Evolutionary conservation across 148 eudicot genomes (phyloP).

Genomic region (Rheum nobile): DNA sequence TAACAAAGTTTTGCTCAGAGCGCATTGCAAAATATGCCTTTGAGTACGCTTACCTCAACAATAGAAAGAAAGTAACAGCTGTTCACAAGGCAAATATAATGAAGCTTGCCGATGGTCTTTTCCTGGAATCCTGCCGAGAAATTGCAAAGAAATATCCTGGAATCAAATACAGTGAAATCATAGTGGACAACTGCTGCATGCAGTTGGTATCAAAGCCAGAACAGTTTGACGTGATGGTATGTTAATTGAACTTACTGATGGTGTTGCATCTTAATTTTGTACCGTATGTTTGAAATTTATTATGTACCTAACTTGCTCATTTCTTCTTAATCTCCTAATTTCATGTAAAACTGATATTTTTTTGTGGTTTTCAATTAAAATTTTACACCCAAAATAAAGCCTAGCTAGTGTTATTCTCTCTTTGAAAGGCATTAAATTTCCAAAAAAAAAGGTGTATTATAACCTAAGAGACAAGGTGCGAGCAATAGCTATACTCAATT

Average conservation of each 20-base stretch:
- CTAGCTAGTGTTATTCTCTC: neutral
- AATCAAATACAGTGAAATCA: constrained; percentile 31
- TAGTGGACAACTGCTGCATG: constrained; percentile 42
- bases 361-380: neutral
- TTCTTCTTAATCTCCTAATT: neutral
- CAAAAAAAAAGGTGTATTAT: neutral
- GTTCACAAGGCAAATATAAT: constrained; percentile 39
- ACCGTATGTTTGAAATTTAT: neutral
- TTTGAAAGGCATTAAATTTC: neutral
- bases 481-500: neutral
- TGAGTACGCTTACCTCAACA: constrained; percentile 32
- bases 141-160: constrained; percentile 30
- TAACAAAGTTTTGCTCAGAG: constrained; percentile 37
- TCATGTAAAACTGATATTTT: neutral
- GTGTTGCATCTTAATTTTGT: neutral
- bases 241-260: constrained; percentile 2
- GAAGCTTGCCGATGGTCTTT: constrained; percentile 45
- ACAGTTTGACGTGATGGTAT: constrained; percentile 40
- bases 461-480: neutral
- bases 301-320: neutral
- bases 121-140: constrained; percentile 37
- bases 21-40: constrained; percentile 35
- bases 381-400: neutral
- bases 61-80: constrained; percentile 39
- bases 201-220: constrained; percentile 40